Evolutionary conservation across 177 flowering plant genomes (phyloP), one percentile per base, ranked within the genome.

Genomic region (Vitis hybrid): DNA sequence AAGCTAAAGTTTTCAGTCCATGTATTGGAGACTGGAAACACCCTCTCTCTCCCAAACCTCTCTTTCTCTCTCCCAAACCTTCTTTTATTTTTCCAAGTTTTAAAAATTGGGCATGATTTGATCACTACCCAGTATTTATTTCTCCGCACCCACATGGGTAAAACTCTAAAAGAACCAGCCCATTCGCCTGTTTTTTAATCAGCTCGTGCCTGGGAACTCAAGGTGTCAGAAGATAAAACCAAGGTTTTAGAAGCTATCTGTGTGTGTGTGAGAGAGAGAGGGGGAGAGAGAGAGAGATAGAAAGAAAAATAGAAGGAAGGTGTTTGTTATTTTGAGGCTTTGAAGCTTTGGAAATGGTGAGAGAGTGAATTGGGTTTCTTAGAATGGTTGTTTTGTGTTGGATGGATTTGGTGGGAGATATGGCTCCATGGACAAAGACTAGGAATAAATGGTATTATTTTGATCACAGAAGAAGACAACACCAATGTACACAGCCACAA

Each of bases 1-100:
- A 83, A 86, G 86, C 81, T 67, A 85, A 85, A 83, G 87, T 76
- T 83, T 13, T 77, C 87, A 83, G 88, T 80, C 86, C 76, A 82
- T 88, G 97, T 87, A 83, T 84, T 74, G 91, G 79, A 84, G 88
- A 87, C 87, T 79, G 92, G 87, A 81, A 82, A 84, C 89, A 81
- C 68, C 66, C 68, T 66, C 60, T 69, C 49, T 18, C 70, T 48
- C 65, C 60, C 56, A 23, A 23, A 23, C 32, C 23, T 21, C 62
- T 50, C 76, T 49, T 66, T 62, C 66, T 62, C 67, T 72, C 55
- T 64, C 60, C 55, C 18, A 11, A 23, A 32, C 4, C 17, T 23
- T 73, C n/a, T 17, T 62, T 54, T 56, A 19, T 71, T 67, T 65
- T 51, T 48, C 21, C 32, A 9, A 62, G 54, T 54, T 67, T 60